phyloP scores from a whole-genome alignment of 768 basidiomycete genomes.

The Kondoa subrosea region DNA sequence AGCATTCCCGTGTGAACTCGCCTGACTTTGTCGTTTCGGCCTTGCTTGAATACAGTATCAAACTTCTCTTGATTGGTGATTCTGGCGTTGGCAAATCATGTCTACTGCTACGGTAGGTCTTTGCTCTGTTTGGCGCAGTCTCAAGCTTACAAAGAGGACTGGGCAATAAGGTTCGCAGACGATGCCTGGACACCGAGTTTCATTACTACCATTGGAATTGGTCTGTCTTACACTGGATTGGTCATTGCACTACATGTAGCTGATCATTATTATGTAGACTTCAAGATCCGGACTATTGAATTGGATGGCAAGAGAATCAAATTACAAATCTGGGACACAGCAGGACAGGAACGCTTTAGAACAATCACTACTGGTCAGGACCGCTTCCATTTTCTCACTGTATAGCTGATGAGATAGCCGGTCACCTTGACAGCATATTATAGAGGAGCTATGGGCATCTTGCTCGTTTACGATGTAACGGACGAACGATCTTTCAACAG shows the following conservation, averaged over 20 bases:
- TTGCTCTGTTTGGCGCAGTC: no score
- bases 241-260: neutral
- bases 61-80: conserved; percentile 25
- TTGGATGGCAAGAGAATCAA: conserved; percentile 60
- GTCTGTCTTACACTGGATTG: neutral
- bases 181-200: conserved; percentile 98
- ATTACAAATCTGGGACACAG: conserved; percentile 21
- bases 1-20: neutral
- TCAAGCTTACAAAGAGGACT: no score
- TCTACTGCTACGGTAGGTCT: conserved; percentile 35
- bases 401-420: no score
- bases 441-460: conserved; percentile 95
- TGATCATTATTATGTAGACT: conserved; percentile 40
- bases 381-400: conserved; percentile 95
- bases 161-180: conserved; percentile 89
- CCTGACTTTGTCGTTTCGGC: neutral
- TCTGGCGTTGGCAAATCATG: conserved; percentile 80
- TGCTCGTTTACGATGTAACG: conserved; percentile 86
- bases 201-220: conserved; percentile 38
- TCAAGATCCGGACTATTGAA: conserved; percentile 98
- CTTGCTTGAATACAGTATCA: conserved; percentile 18
- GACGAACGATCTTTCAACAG: conserved; percentile 91
- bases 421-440: conserved; percentile 82
- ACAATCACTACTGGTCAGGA: conserved; percentile 79
- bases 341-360: conserved; percentile 19